These are phyloP conservation scores for Pyrenopolyporus hunteri DNA, from an alignment of 495 filamentous ascomycete genomes.

Conservation along the genomic window DNA sequence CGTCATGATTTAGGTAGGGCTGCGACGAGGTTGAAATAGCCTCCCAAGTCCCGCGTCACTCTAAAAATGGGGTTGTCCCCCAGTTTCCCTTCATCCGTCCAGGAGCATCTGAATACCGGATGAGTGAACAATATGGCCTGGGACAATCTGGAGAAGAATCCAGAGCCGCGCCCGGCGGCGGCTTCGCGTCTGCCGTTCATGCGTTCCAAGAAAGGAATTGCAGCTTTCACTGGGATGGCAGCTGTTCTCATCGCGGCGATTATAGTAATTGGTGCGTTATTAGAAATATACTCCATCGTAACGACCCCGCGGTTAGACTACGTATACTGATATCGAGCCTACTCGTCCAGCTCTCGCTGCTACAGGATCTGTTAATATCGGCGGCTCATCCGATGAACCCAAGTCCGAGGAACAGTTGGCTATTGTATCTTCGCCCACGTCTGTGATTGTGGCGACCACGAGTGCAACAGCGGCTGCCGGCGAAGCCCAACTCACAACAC, in stretches of 20 bases:
- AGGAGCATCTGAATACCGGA: neutral
- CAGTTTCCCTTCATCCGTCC: neutral
- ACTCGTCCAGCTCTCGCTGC: slow-evolving; percentile 13
- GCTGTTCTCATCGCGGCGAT: slow-evolving; percentile 7
- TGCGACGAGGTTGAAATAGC: slow-evolving; percentile 9
- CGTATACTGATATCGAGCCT: slow-evolving; percentile 3
- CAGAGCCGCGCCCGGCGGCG: neutral
- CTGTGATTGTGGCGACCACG: neutral
- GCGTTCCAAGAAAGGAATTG: slow-evolving; percentile 21
- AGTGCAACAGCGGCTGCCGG: slow-evolving; percentile 4
- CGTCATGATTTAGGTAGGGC: slow-evolving; percentile 3
- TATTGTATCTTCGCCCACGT: slow-evolving; percentile 1
- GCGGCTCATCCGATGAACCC: slow-evolving; percentile 11
- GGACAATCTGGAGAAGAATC: slow-evolving; percentile 17
- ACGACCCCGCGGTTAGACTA: neutral
- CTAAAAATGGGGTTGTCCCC: slow-evolving; percentile 1
- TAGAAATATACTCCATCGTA: neutral
- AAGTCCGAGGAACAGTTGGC: slow-evolving; percentile 3
- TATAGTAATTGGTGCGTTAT: slow-evolving; percentile 24
- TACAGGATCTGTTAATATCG: slow-evolving; percentile 15
- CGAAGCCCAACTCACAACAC: neutral
- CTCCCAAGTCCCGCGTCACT: neutral
- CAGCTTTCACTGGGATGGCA: slow-evolving; percentile 2
- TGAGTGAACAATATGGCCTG: slow-evolving; percentile 7
- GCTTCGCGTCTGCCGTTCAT: slow-evolving; percentile 11